phyloP scores from a whole-genome alignment of 2,329 filamentous ascomycete species.

The Magnaporthales sp. region DNA sequence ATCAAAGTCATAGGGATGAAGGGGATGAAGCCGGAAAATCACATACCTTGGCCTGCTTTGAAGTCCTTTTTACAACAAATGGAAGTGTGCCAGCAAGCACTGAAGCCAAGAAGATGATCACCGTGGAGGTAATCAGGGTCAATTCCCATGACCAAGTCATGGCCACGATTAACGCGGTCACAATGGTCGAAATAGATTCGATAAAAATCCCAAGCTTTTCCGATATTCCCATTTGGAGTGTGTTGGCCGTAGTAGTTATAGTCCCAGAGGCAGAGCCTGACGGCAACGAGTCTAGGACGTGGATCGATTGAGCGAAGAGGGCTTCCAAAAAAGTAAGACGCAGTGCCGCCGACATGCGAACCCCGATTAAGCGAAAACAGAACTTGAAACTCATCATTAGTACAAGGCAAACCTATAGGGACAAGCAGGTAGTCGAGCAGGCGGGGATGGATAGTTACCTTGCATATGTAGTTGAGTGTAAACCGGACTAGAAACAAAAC shows the following conservation, averaged over 20 bases:
- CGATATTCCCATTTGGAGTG: slow-evolving; percentile 54
- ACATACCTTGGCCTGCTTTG: slow-evolving; percentile 26
- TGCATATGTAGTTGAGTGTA: slow-evolving; percentile 44
- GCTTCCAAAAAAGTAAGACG: slow-evolving; percentile 55
- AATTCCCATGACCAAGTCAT: slow-evolving; percentile 51
- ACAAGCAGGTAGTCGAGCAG: too few species aligned
- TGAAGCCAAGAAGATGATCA: slow-evolving; percentile 46
- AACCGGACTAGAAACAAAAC: slow-evolving; percentile 62
- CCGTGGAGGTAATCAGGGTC: slow-evolving; percentile 48
- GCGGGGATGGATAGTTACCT: slow-evolving; percentile 11
- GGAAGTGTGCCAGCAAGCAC: slow-evolving; percentile 40
- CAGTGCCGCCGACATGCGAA: slow-evolving; percentile 52
- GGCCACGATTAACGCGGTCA: slow-evolving; percentile 44
- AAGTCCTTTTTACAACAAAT: slow-evolving; percentile 44
- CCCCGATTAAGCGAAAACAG: slow-evolving; percentile 51
- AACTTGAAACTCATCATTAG: slow-evolving; percentile 27
- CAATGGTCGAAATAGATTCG: slow-evolving; percentile 43
- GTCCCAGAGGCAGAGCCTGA: slow-evolving; percentile 51
- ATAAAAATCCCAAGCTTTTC: slow-evolving; percentile 53
- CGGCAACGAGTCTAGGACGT: slow-evolving; percentile 58
- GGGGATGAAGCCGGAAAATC: too few species aligned
- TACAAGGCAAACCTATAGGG: background rate
- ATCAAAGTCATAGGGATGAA: slow-evolving; percentile 8
- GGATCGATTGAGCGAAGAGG: slow-evolving; percentile 57
- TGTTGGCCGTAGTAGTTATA: slow-evolving; percentile 56